Evolutionary conservation across 106 monocot species (phyloP).

Genomic region (Dendrobium nobile): DNA sequence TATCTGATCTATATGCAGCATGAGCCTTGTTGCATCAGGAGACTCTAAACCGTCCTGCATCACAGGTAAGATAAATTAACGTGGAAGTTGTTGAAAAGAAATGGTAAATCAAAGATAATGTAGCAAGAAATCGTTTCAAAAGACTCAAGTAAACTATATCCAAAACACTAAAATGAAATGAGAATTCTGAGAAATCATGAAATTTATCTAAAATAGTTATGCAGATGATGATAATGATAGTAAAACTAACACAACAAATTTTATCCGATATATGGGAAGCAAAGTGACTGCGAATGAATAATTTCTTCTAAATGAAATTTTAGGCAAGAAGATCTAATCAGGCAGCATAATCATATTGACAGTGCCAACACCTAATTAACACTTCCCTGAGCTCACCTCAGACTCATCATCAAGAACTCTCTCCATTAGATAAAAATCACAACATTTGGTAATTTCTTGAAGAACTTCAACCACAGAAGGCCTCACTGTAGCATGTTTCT

Average conservation of each 20-base stretch:
- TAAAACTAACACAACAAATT: neutral
- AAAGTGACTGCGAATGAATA: neutral
- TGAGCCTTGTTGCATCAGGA: neutral
- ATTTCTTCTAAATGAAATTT: neutral
- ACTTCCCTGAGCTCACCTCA: slow-evolving; percentile 42
- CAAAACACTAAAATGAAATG: neutral
- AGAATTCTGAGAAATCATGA: neutral
- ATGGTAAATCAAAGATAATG: neutral
- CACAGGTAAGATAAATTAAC: too few relatives aligned
- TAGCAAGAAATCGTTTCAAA: neutral
- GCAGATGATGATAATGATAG: neutral
- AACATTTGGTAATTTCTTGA: slow-evolving; percentile 53
- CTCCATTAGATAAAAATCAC: slow-evolving; percentile 96
- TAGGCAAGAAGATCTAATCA: neutral
- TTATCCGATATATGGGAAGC: neutral
- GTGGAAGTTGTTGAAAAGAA: neutral
- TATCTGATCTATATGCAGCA: neutral
- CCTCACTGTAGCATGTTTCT: slow-evolving; percentile 87
- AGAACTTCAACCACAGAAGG: slow-evolving; percentile 61
- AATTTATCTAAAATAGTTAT: neutral
- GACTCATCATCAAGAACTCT: slow-evolving; percentile 84
- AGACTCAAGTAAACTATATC: neutral
- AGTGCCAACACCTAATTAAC: neutral
- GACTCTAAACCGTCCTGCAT: too few relatives aligned
- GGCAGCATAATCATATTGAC: neutral